These are phyloP conservation scores for Bacidia gigantensis DNA, from an alignment of 495 filamentous ascomycete genomes.

Conservation along the genomic window DNA sequence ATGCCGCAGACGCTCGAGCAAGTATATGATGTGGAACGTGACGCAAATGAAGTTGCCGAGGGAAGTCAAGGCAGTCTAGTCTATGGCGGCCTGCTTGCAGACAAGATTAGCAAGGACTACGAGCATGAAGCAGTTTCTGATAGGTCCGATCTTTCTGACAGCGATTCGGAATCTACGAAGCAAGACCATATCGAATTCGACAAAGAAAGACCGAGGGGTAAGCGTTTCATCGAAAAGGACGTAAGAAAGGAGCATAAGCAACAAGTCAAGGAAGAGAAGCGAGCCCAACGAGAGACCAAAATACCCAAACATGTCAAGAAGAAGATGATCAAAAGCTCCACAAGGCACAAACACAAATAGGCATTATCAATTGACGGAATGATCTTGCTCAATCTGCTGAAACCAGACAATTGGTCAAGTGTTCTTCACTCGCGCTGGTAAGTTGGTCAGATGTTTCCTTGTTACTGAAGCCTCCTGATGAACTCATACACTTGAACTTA, in stretches of 20 bases:
- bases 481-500: constrained; percentile 16
- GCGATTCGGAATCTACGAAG: constrained; percentile 24
- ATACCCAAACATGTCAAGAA: constrained; percentile 95
- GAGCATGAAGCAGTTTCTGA: constrained; percentile 32
- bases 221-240: constrained; percentile 83
- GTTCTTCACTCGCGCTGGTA: too few relatives aligned
- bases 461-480: constrained; percentile 6
- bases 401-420: too few relatives aligned
- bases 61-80: constrained; percentile 61
- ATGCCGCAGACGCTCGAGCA: constrained; percentile 90
- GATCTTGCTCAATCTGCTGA: too few relatives aligned
- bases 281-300: constrained; percentile 80
- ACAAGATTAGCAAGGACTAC: constrained; percentile 36
- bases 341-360: constrained; percentile 31
- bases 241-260: constrained; percentile 78
- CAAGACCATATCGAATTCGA: constrained; percentile 37
- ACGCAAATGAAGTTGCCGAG: constrained; percentile 58
- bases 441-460: background rate
- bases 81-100: constrained; percentile 67
- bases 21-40: constrained; percentile 90
- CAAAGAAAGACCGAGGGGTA: constrained; percentile 64
- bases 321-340: constrained; percentile 41
- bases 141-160: constrained; percentile 12
- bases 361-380: too few relatives aligned
- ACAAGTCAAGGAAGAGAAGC: constrained; percentile 86